Conservation (phyloP, 768 basidiomycete genomes). For the Tricholoma matsutake region DNA sequence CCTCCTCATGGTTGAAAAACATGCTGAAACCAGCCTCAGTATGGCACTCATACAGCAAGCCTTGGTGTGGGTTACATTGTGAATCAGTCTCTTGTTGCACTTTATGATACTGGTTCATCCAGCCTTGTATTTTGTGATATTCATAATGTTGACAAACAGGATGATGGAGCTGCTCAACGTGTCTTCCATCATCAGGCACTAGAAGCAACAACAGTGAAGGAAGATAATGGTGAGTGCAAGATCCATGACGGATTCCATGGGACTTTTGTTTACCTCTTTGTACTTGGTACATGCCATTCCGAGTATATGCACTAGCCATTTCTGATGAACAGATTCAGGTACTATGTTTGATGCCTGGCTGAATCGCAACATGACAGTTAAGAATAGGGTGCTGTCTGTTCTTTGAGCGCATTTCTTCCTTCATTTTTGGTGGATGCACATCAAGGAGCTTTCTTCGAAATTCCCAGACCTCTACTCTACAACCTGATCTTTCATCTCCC, state of each 20-base stretch:
- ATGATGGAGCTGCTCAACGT: slow-evolving; percentile 27
- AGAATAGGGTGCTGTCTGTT: too few species aligned
- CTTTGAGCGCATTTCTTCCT: too few species aligned
- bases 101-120: background rate
- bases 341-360: too few species aligned
- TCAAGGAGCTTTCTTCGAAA: slow-evolving; percentile 6
- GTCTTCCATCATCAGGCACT: slow-evolving; percentile 21
- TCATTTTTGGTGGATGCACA: slow-evolving; percentile 17
- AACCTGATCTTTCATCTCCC: slow-evolving; percentile 19
- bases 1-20: slow-evolving; percentile 4
- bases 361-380: too few species aligned
- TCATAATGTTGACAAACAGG: slow-evolving; percentile 26
- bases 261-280: slow-evolving; percentile 22
- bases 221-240: background rate
- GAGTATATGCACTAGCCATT: slow-evolving; percentile 6
- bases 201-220: slow-evolving; percentile 6
- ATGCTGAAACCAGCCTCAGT: slow-evolving; percentile 5
- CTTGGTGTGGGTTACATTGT: slow-evolving; percentile 19
- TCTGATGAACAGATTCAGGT: too few species aligned
- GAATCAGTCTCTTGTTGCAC: slow-evolving; percentile 17
- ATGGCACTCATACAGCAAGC: slow-evolving; percentile 4
- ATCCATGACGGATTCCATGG: slow-evolving; percentile 17
- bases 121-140: slow-evolving; percentile 20
- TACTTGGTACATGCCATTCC: slow-evolving; percentile 15
- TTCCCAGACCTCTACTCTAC: slow-evolving; percentile 22